phyloP scores from a whole-genome alignment of 2,329 filamentous ascomycete species.

The Trichoderma sp. region DNA sequence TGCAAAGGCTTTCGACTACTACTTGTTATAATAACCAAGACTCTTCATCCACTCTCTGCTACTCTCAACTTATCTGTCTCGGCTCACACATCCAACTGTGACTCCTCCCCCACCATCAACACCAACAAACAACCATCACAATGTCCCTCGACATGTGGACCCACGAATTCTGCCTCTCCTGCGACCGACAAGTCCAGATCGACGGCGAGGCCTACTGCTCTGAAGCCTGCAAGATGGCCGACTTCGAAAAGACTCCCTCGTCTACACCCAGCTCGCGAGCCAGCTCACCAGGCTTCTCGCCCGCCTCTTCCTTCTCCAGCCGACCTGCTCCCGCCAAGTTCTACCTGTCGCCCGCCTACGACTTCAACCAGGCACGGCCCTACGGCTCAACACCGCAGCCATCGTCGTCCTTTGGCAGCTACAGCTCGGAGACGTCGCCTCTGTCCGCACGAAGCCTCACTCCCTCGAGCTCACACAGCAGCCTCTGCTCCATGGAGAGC shows the following conservation, averaged over 20 bases:
- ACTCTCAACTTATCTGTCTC: constrained; percentile 25
- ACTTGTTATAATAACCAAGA: constrained; percentile 7
- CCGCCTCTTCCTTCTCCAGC: constrained; percentile 45
- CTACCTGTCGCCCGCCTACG: constrained; percentile 72
- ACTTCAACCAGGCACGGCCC: constrained; percentile 68
- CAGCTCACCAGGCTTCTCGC: constrained; percentile 57
- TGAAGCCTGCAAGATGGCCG: constrained; percentile 83
- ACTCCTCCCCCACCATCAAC: constrained; percentile 8
- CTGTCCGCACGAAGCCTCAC: constrained; percentile 49
- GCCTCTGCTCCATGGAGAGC: constrained; percentile 77
- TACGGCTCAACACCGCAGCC: constrained; percentile 54
- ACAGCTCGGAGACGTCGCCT: constrained; percentile 31
- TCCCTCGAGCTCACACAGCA: constrained; percentile 80
- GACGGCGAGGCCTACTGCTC: constrained; percentile 85
- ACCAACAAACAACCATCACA: constrained; percentile 31
- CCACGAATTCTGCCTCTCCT: constrained; percentile 90
- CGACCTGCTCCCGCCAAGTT: constrained; percentile 49
- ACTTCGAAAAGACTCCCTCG: constrained; percentile 70
- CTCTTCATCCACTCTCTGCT: constrained; percentile 25
- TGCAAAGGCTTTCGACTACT: background rate
- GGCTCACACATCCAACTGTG: constrained; percentile 27
- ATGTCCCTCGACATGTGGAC: constrained; percentile 71
- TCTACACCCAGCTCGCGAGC: constrained; percentile 57
- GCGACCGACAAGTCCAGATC: constrained; percentile 76
- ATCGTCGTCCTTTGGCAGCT: constrained; percentile 29